Base-by-base conservation (phyloP, 371 early-diverging fungal species). In the Conidiobolus incongruus region DNA sequence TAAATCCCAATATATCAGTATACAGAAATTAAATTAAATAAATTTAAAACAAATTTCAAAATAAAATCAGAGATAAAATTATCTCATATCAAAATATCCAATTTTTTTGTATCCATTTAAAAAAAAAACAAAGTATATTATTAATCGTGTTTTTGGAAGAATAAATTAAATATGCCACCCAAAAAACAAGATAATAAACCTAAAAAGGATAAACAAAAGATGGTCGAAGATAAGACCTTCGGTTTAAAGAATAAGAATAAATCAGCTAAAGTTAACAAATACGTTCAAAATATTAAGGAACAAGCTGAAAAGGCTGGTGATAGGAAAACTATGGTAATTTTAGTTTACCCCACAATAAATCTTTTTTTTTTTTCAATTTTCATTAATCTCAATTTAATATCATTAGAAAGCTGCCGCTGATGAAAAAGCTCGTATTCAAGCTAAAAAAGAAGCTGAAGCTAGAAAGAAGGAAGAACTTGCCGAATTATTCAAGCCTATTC, bases 241-340 rank as follows among this genome's bases (percentile, higher is more conserved):
- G 96, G 98, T 45, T 70, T 95, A 50, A 98, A 97, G 59, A 93
- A 95, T 66, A 96, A 86, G 61, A 87, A 87, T 58, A 86, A 80
- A 50, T 81, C 82, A 19, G 68, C 66, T 45, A 89, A 91, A 60
- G 85, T 89, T 31, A 63, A 66, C 12, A 72, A 77, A 47, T 89
- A 82, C 66, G 81, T 98, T 45, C 76, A 89, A 56, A 82, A 85
- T 53, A 81, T 96, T 23, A 65, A 89, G 52, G 60, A 63, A 48
- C 89, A 89, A 62, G 90, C 78, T 33, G 59, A 53, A 48, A 41
- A 56, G 13, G 54, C 65, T 4, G 77, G 73, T 26, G 72, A 68
- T n/a, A n/a, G n/a, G n/a, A n/a, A n/a, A n/a, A n/a, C n/a, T n/a
- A n/a, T n/a, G n/a, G n/a, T n/a, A n/a, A n/a, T n/a, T n/a, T n/a